Conservation (phyloP, 148 eudicot genomes). For the Arctostaphylos glauca region DNA sequence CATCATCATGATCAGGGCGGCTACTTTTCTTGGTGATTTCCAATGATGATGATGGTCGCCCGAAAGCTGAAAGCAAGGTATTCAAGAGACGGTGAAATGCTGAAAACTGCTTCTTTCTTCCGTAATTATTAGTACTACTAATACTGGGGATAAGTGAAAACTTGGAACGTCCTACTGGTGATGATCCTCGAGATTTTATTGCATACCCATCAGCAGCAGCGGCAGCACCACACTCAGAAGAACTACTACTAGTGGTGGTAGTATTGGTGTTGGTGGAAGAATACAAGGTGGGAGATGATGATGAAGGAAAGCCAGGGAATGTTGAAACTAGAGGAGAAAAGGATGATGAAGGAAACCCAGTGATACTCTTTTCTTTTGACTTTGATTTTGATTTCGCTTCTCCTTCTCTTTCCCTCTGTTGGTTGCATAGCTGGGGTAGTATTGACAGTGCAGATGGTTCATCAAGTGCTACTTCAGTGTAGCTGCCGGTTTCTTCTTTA, state of each 20-base stretch:
- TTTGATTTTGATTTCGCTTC: not conserved
- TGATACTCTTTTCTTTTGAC: not conserved
- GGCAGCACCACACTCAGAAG: not conserved
- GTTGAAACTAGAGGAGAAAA: not conserved
- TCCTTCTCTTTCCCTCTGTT: not conserved
- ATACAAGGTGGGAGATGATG: not conserved
- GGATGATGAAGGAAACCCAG: not conserved
- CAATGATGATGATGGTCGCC: not conserved
- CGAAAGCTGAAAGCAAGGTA: not conserved
- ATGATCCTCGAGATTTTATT: not conserved
- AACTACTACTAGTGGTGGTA: not conserved
- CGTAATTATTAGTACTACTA: too few relatives aligned
- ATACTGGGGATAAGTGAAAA: not conserved
- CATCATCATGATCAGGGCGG: not conserved
- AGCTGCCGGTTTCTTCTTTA: not conserved
- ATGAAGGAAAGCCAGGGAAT: not conserved
- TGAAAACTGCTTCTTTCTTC: not conserved
- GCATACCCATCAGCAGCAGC: not conserved
- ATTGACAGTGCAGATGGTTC: not conserved
- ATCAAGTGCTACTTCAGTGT: conserved; percentile 11
- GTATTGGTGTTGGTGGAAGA: not conserved
- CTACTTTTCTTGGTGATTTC: not conserved
- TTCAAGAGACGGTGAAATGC: not conserved
- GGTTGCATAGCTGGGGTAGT: not conserved
- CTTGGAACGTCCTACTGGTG: not conserved